Base-by-base conservation (phyloP, 2,329 filamentous ascomycete species). In the Cladophialophora immunda region DNA sequence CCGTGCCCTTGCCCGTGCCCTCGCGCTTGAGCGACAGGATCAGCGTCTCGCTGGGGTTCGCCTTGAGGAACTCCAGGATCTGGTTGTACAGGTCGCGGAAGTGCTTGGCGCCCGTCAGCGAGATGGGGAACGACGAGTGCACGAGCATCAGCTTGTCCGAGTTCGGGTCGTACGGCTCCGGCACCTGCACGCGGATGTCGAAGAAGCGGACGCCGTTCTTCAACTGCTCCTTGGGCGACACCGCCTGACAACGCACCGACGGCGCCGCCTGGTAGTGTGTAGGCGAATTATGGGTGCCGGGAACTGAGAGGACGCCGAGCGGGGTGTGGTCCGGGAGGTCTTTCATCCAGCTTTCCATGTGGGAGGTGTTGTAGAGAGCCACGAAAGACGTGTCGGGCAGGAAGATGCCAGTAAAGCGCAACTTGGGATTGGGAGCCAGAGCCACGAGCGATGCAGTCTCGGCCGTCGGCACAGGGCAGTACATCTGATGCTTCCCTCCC, bases 231-330 rank as follows among this genome's bases (percentile, higher is more conserved):
- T 84, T 83, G 4, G 96, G 85, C 68, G 87, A 84, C 19, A 94
- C 92, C 36, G 92, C 90, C 81, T 99, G 95, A 79, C 95, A 98
- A 45, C 95, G 91, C 41, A 98, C 95, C 1, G 93, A 97, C 1
- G 95, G 95, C 4, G 97, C 86, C 13, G 95, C 94, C 57, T 87
- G 86, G 82, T 96, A 86, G 80, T 87, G 90, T 9, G 94, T 96
- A 6, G 95, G 92, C 19, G 92, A 92, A 81, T 99, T 98, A 83
- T 99, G 95, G 0, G 95, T 97, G 70, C 95, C 95, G 17, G 95
- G 95, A 69, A 98, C 95, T 58, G 91, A 95, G 58, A 99, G 87
- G 2, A 90, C 86, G 0, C 92, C 91, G 4, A 98, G 83, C 1
- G 92, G 89, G 59, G 88, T 90, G 22, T 88, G 85, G 74, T 94